phyloP scores from a whole-genome alignment of 2,329 filamentous ascomycete species.

The Trichoderma arundinaceum region DNA sequence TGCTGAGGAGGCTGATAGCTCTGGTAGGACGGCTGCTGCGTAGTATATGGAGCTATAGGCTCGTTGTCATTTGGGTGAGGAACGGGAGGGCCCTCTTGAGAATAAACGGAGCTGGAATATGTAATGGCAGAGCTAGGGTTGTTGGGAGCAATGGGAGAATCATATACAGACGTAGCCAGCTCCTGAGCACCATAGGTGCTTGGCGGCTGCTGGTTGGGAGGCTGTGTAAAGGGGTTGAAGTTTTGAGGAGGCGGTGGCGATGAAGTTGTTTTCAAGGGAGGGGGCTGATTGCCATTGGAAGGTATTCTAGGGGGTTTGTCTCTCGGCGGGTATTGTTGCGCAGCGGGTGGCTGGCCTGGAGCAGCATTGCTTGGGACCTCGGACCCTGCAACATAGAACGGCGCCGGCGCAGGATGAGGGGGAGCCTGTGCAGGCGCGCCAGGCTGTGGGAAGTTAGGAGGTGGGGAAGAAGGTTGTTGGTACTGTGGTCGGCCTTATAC shows the following conservation, averaged over 20 bases:
- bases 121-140: slow-evolving; percentile 52
- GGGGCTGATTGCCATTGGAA: slow-evolving; percentile 54
- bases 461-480: slow-evolving; percentile 55
- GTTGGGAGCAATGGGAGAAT: slow-evolving; percentile 69
- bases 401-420: slow-evolving; percentile 52
- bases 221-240: slow-evolving; percentile 53
- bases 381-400: slow-evolving; percentile 69
- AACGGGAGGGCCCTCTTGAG: slow-evolving; percentile 51
- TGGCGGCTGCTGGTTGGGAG: slow-evolving; percentile 36
- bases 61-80: slow-evolving; percentile 40
- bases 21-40: slow-evolving; percentile 50
- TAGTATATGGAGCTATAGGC: slow-evolving; percentile 39
- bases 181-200: slow-evolving; percentile 67
- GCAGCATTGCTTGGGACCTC: slow-evolving; percentile 54
- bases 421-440: slow-evolving; percentile 48
- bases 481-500: slow-evolving; percentile 54
- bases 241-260: slow-evolving; percentile 56
- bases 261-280: slow-evolving; percentile 58
- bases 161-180: slow-evolving; percentile 76
- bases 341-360: slow-evolving; percentile 39
- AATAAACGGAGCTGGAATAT: slow-evolving; percentile 56
- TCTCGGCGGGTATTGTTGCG: slow-evolving; percentile 58
- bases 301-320: slow-evolving; percentile 58
- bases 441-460: slow-evolving; percentile 60
- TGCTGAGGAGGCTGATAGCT: slow-evolving; percentile 49